A percentile compares a stretch with the other conserved stretches of the same genome.
Conservation (phyloP, 345 rosid species). For the Pugionium cornutum region DNA sequence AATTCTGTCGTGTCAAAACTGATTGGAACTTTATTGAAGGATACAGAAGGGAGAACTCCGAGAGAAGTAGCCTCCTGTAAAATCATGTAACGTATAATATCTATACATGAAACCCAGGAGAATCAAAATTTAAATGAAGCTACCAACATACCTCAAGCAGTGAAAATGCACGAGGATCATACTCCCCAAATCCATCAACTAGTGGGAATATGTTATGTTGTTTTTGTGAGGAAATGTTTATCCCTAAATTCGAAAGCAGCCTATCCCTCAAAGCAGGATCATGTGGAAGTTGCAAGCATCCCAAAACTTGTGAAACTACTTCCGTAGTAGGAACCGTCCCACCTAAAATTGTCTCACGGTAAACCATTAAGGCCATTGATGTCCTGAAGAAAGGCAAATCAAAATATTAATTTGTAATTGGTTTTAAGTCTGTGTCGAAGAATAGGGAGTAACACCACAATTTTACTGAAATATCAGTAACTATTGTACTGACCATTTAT, state of each 20-base stretch:
- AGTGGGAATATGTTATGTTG: constrained; percentile 58
- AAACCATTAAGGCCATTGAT: constrained; percentile 63
- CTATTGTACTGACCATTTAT: constrained; percentile 62
- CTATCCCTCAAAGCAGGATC: constrained; percentile 61
- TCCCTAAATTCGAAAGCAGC: constrained; percentile 66
- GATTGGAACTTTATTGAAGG: constrained; percentile 63
- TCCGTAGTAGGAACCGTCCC: constrained; percentile 71
- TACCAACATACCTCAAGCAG: constrained; percentile 66
- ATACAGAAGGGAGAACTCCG: constrained; percentile 63
- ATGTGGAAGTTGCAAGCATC: constrained; percentile 79
- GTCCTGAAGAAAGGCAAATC: constrained; percentile 54
- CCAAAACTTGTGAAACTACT: constrained; percentile 79
- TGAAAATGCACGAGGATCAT: constrained; percentile 91
- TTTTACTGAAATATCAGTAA: constrained; percentile 4
- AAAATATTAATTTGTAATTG: constrained; percentile 17
- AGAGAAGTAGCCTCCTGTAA: constrained; percentile 80
- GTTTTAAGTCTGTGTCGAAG: constrained; percentile 7
- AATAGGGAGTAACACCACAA: constrained; percentile 12
- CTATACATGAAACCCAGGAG: constrained; percentile 12
- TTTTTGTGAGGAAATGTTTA: constrained; percentile 49
- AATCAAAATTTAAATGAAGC: constrained; percentile 25
- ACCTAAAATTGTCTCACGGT: constrained; percentile 67
- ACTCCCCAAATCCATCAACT: constrained; percentile 94
- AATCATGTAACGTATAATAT: constrained; percentile 11
- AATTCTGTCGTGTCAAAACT: constrained; percentile 60